Evolutionary conservation across 495 filamentous ascomycete genomes (phyloP).

Genomic region (Geoglossum glabrum): DNA sequence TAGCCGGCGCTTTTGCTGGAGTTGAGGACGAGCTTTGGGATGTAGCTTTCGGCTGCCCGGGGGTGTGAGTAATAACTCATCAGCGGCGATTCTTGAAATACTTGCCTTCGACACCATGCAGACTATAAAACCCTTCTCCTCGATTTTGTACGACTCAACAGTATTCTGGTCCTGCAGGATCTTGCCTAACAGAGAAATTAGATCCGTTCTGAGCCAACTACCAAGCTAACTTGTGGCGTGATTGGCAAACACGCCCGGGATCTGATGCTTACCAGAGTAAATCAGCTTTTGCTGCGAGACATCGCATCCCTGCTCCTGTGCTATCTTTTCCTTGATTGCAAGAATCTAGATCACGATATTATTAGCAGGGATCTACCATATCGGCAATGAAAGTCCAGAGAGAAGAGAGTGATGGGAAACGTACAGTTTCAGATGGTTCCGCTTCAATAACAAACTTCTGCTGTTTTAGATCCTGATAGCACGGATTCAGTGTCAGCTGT

Average conservation of each 20-base stretch:
- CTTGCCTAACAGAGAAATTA: conserved; percentile 44
- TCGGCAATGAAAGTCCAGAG: not conserved
- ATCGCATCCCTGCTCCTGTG: conserved; percentile 79
- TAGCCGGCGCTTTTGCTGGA: conserved; percentile 36
- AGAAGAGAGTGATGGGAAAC: conserved; percentile 11
- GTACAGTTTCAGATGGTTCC: conserved; percentile 80
- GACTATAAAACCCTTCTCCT: conserved; percentile 97
- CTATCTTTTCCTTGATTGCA: conserved; percentile 76
- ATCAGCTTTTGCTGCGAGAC: conserved; percentile 78
- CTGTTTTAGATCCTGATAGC: conserved; percentile 74
- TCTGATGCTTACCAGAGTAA: conserved; percentile 60
- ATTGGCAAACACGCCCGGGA: not conserved
- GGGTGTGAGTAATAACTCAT: conserved; percentile 3
- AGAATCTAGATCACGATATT: conserved; percentile 38
- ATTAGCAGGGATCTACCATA: not conserved
- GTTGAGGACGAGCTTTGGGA: conserved; percentile 26
- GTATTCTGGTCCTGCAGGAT: conserved; percentile 94
- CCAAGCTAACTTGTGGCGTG: not conserved
- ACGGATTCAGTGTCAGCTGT: conserved; percentile 15
- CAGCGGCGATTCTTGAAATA: not conserved
- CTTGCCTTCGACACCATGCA: conserved; percentile 90
- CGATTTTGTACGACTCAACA: conserved; percentile 86
- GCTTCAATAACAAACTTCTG: conserved; percentile 92
- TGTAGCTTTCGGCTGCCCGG: conserved; percentile 40
- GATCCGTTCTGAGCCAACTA: not conserved